These are phyloP conservation scores for Prunus davidiana DNA, from an alignment of 306 rosid species.

Conservation along the genomic window DNA sequence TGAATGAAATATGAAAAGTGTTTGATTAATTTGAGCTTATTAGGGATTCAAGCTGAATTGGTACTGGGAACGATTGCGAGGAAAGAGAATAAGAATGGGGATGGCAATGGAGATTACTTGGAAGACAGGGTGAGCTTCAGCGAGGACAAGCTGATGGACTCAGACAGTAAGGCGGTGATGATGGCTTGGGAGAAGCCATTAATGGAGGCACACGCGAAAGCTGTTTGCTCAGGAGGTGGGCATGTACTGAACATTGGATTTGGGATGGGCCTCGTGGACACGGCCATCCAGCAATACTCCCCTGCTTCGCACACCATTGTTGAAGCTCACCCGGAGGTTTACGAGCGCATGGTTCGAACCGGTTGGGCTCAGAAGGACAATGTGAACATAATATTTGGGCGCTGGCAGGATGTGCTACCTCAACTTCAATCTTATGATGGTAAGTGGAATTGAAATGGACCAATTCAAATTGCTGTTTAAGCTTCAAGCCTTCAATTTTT, in stretches of 20 bases:
- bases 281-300: conserved; percentile 72
- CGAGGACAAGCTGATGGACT: conserved; percentile 83
- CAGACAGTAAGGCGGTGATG: conserved; percentile 86
- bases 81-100: conserved; percentile 39
- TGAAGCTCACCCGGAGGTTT: conserved; percentile 88
- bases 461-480: neutral
- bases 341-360: conserved; percentile 55
- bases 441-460: conserved; percentile 27
- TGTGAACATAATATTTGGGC: conserved; percentile 71
- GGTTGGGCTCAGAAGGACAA: conserved; percentile 76
- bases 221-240: conserved; percentile 85
- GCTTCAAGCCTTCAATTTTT: neutral
- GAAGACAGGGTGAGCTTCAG: conserved; percentile 82
- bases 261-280: conserved; percentile 95
- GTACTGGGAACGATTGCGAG: conserved; percentile 76
- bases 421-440: conserved; percentile 78
- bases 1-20: neutral
- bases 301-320: conserved; percentile 74
- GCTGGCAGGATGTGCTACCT: conserved; percentile 83
- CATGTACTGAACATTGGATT: conserved; percentile 77
- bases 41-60: conserved; percentile 87
- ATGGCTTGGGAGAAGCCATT: conserved; percentile 98
- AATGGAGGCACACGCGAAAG: conserved; percentile 98
- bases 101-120: conserved; percentile 51
- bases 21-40: neutral